Percentiles rank a stretch among this genome's conserved stretches.
phyloP scores from a whole-genome alignment of 768 basidiomycete species.

The Russula compacta region DNA sequence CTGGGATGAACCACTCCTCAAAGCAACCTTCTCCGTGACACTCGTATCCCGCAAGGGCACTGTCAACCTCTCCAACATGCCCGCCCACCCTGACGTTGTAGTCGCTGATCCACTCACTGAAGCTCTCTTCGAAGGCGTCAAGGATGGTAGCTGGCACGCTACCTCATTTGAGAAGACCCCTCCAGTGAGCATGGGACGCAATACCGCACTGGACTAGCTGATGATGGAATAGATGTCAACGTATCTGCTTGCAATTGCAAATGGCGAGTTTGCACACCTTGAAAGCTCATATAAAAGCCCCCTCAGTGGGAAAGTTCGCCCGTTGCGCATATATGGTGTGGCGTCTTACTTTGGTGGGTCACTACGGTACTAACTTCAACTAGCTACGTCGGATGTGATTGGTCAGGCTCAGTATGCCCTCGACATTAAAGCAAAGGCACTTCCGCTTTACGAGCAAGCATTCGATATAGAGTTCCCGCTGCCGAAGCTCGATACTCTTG shows the following conservation, averaged over 20 bases:
- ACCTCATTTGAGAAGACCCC: conserved; percentile 78
- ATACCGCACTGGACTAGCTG: background rate
- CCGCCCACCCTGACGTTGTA: conserved; percentile 46
- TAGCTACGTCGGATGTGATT: conserved; percentile 76
- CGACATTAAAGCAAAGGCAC: conserved; percentile 70
- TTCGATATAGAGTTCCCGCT: conserved; percentile 91
- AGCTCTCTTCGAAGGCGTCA: conserved; percentile 19
- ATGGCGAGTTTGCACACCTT: conserved; percentile 65
- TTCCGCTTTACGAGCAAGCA: conserved; percentile 87
- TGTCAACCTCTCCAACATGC: conserved; percentile 83
- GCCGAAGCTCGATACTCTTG: conserved; percentile 90
- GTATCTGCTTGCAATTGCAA: conserved; percentile 84
- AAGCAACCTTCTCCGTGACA: conserved; percentile 71
- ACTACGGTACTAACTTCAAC: conserved; percentile 6
- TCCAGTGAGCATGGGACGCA: conserved; percentile 30
- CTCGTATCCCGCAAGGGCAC: conserved; percentile 73
- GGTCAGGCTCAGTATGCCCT: conserved; percentile 80
- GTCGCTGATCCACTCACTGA: conserved; percentile 24
- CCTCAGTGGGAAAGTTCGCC: conserved; percentile 68
- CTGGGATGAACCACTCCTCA: conserved; percentile 91
- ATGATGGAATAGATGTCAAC: conserved; percentile 54
- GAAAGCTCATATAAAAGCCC: conserved; percentile 73
- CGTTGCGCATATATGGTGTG: conserved; percentile 76
- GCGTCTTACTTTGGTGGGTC: background rate
- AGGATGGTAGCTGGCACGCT: conserved; percentile 61